Base-by-base conservation (phyloP, 768 basidiomycete genomes). In the Russula olivacea region DNA sequence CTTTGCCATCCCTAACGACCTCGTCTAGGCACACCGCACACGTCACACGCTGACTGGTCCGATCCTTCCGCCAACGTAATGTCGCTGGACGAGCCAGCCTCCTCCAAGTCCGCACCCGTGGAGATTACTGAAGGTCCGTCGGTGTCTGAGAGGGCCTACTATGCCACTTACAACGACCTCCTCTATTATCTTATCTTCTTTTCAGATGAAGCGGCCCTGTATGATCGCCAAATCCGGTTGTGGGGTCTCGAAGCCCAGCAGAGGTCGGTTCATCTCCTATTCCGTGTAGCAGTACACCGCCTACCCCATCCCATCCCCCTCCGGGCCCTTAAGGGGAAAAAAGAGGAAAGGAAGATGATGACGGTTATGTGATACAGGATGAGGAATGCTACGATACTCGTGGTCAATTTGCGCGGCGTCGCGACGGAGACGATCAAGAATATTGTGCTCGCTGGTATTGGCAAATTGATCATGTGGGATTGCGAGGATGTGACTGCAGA, bases 211-310 rank as follows among this genome's bases (percentile, higher is more conserved):
- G 86, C 84, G n/a, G 91, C 89, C 15, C 81, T 97, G 28, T 97
- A 98, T 74, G 97, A 98, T 74, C 86, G 96, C 30, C 95, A 98
- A 74, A 97, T 98, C 78, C 85, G 96, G 34, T 76, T 98, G 68
- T 99, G 97, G 97, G 97, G 97, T 50, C 83, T 98, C 47, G 97
- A 98, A 73, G 97, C 97, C 40, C 97, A 99, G 73, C 93, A 97
- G 76, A 83, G 89, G 94, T 91, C 68, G 64, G 77, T 69, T 66
- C 50, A 12, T 34, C 11, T 66, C 49, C 10, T 19, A n/a, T n/a
- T n/a, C n/a, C n/a, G n/a, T n/a, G n/a, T n/a, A n/a, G n/a, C n/a
- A n/a, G n/a, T n/a, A n/a, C n/a, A n/a, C 28, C 4, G 4, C 28
- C 28, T 4, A 28, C 4, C 28, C 28, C 30, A 21, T 17, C 32